Evolutionary conservation across 228 moss, liverwort and hornwort genomes (phyloP), one percentile per base, ranked within the genome.

Genomic region (Sphagnum magellanicum): DNA sequence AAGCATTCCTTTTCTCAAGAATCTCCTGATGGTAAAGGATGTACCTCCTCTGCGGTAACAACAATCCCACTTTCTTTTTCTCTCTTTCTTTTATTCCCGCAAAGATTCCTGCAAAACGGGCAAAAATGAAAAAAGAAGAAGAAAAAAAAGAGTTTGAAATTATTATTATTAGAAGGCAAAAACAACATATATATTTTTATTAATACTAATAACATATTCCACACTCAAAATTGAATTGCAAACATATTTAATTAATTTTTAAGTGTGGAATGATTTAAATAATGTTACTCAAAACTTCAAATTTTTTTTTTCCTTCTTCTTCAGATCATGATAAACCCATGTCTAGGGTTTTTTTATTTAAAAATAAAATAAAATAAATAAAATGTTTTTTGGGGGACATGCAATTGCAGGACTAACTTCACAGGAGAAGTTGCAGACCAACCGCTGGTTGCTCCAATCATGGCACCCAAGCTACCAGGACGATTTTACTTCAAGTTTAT

Each of bases 391-490:
- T 12, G 8, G 55, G 55, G 55, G 55, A 55, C 8, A 55, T 55
- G 32, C 32, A 32, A 55, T 55, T 55, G 55, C 55, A 55, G 55
- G 12, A 12, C 55, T 55, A 55, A 55, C 12, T 7, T 76, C 68
- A 0, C 6, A 32, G 81, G 81, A 32, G 86, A 86, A 53, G 48
- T 86, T 50, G 79, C 79, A 67, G 86, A 86, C 71, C 86, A 86
- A 67, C 69, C 13, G 6, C 59, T 80, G 63, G 75, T 79, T 74
- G 71, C 82, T 7, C 86, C 86, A 7, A 61, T 86, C 67, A 68
- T 71, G 32, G 67, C 82, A 71, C 82, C 86, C 0, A 86, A 86
- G 73, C 9, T 55, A 57, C 63, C 79, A 16, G 82, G 77, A 50
- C 75, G 82, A 67, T 49, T 86, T 0, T 86, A 86, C 71, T 79